Evolutionary conservation across 331 rosid species (phyloP).

Genomic region (Erythrophleum ivorense): DNA sequence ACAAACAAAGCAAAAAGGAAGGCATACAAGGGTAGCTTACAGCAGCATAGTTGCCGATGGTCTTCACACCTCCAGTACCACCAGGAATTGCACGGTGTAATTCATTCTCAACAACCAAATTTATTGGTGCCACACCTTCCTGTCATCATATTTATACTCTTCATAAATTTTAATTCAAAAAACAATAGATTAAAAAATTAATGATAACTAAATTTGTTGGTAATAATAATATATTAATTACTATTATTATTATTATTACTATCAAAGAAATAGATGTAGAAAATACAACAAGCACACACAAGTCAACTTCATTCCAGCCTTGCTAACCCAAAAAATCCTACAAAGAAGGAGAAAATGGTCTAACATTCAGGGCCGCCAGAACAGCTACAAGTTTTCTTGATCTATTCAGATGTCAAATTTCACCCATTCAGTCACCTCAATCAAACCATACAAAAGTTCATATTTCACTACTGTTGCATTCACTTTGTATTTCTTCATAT

Average conservation of each 20-base stretch:
- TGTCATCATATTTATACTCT: slow-evolving; percentile 47
- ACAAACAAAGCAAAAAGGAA: slow-evolving; percentile 25
- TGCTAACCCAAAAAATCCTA: slow-evolving; percentile 21
- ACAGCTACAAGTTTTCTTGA: slow-evolving; percentile 18
- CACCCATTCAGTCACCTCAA: slow-evolving; percentile 13
- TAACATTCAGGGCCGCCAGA: slow-evolving; percentile 6
- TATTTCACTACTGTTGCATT: slow-evolving; percentile 7
- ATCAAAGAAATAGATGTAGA: slow-evolving; percentile 12
- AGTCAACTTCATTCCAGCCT: slow-evolving; percentile 15
- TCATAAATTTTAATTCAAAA: slow-evolving; percentile 24
- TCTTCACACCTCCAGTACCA: slow-evolving; percentile 99
- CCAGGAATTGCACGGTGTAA: slow-evolving; percentile 99
- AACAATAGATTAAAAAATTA: neutral
- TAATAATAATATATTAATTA: neutral
- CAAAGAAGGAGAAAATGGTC: neutral
- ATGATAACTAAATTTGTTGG: slow-evolving; percentile 1
- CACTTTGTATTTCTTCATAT: slow-evolving; percentile 6
- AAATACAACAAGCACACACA: slow-evolving; percentile 28
- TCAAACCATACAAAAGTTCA: neutral
- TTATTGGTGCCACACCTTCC: slow-evolving; percentile 97
- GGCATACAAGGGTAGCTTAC: slow-evolving; percentile 56
- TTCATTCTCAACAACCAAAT: slow-evolving; percentile 83
- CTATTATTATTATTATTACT: neutral
- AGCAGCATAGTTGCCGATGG: slow-evolving; percentile 97
- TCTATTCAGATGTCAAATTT: slow-evolving; percentile 3